These are phyloP conservation scores for Chaetomium globosum DNA, from an alignment of 2,329 filamentous ascomycete genomes.

Conservation along the genomic window DNA sequence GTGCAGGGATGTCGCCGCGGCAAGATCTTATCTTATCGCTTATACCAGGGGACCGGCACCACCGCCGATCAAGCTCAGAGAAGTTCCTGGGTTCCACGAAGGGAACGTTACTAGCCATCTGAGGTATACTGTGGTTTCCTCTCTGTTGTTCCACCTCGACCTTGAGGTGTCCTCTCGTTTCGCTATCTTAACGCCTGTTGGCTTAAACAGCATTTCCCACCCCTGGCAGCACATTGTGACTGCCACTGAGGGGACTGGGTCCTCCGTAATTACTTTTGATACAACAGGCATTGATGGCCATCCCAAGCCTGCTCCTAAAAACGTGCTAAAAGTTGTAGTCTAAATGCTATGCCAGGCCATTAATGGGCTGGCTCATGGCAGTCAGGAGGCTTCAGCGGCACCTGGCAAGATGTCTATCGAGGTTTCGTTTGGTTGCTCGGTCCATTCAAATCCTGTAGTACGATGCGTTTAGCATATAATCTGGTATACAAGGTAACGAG, in stretches of 20 bases:
- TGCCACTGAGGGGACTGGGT: background rate
- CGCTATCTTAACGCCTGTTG: background rate
- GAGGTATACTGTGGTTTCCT: too few relatives aligned
- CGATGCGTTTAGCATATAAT: background rate
- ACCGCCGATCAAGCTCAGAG: background rate
- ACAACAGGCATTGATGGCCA: background rate
- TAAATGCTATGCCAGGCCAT: background rate
- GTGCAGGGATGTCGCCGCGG: background rate
- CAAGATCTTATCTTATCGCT: constrained; percentile 27
- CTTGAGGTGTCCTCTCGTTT: background rate
- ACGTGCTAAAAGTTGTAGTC: background rate
- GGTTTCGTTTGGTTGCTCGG: constrained; percentile 35
- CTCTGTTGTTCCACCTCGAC: background rate
- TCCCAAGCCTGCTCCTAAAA: background rate
- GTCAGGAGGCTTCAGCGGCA: constrained; percentile 8
- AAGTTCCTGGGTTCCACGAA: background rate
- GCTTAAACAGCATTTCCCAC: background rate
- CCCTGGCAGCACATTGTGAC: background rate
- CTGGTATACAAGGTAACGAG: background rate
- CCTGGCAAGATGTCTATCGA: constrained; percentile 27
- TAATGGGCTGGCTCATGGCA: too few relatives aligned
- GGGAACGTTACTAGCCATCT: too few relatives aligned
- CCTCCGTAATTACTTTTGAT: background rate
- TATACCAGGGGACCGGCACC: background rate
- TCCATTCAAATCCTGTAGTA: constrained; percentile 43